These are phyloP conservation scores for Nakaseomyces nivariensis DNA, from an alignment of 1,139 yeast genomes.

Conservation along the genomic window DNA sequence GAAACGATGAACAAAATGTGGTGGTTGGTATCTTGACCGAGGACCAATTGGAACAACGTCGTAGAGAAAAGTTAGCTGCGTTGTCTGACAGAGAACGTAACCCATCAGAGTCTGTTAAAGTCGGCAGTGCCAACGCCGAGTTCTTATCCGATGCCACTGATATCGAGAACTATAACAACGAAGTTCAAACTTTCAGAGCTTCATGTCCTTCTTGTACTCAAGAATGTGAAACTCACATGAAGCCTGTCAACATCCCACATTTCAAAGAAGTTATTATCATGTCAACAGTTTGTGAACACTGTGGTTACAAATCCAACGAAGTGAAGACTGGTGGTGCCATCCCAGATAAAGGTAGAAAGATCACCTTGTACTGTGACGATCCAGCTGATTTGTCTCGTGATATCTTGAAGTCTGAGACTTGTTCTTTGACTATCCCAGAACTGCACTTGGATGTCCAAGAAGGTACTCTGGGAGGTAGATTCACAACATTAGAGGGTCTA, in stretches of 20 bases:
- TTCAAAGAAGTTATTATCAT: conserved; percentile 94
- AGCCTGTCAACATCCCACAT: conserved; percentile 92
- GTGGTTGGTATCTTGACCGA: conserved; percentile 77
- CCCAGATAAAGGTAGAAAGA: conserved; percentile 73
- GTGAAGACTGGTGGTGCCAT: conserved; percentile 98
- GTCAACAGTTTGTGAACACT: conserved; percentile 86
- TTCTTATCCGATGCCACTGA: conserved; percentile 62
- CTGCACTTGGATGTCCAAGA: conserved; percentile 83
- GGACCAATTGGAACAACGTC: conserved; percentile 51
- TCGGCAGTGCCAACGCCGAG: conserved; percentile 11
- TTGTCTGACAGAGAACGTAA: conserved; percentile 36
- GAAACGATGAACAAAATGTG: conserved; percentile 85
- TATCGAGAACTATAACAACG: conserved; percentile 75
- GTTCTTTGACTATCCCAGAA: conserved; percentile 81
- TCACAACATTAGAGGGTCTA: conserved; percentile 93
- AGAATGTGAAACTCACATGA: conserved; percentile 88
- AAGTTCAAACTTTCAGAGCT: conserved; percentile 87
- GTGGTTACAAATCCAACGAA: conserved; percentile 96
- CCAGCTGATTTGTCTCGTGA: conserved; percentile 93
- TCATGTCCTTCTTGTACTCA: conserved; percentile 80
- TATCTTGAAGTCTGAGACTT: conserved; percentile 87
- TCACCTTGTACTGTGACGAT: conserved; percentile 70
- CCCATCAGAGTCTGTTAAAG: conserved; percentile 35
- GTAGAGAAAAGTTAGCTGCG: conserved; percentile 28
- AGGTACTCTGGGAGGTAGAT: conserved; percentile 96